Conservation (phyloP, 2,329 filamentous ascomycete genomes). For the Botrytis galanthina region DNA sequence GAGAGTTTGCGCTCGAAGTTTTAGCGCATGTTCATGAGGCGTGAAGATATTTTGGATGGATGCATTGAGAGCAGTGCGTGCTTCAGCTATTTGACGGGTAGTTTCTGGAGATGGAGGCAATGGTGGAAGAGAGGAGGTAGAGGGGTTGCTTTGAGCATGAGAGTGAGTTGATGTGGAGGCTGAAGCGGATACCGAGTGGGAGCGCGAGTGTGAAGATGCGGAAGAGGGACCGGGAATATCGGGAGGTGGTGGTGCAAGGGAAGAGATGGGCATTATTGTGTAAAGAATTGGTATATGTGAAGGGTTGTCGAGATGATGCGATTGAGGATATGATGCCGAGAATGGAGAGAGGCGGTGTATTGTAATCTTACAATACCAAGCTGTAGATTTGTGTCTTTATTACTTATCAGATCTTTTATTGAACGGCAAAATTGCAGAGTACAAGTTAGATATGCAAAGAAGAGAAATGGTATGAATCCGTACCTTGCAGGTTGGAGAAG, state of each 20-base stretch:
- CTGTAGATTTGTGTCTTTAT: background rate
- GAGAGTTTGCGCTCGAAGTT: slow-evolving; percentile 64
- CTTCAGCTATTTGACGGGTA: slow-evolving; percentile 48
- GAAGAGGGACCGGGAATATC: slow-evolving; percentile 4
- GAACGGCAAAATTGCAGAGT: background rate
- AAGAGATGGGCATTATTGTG: slow-evolving; percentile 18
- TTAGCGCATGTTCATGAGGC: slow-evolving; percentile 66
- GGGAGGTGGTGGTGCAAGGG: slow-evolving; percentile 5
- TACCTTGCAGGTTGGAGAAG: background rate
- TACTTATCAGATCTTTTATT: background rate
- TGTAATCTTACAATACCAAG: background rate
- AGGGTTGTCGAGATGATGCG: background rate
- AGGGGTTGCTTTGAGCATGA: slow-evolving; percentile 16
- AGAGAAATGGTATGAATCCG: background rate
- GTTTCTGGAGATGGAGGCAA: slow-evolving; percentile 32
- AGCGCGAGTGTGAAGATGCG: background rate
- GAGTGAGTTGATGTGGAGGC: slow-evolving; percentile 8
- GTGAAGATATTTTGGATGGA: slow-evolving; percentile 57
- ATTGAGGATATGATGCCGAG: background rate
- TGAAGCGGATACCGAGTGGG: background rate
- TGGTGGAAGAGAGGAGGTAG: slow-evolving; percentile 12
- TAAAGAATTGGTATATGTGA: background rate
- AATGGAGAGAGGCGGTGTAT: slow-evolving; percentile 1
- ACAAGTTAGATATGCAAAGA: background rate
- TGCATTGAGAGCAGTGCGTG: slow-evolving; percentile 58